Conservation (phyloP, 352 stramenopile species). For the Thalassiosira hispida region DNA sequence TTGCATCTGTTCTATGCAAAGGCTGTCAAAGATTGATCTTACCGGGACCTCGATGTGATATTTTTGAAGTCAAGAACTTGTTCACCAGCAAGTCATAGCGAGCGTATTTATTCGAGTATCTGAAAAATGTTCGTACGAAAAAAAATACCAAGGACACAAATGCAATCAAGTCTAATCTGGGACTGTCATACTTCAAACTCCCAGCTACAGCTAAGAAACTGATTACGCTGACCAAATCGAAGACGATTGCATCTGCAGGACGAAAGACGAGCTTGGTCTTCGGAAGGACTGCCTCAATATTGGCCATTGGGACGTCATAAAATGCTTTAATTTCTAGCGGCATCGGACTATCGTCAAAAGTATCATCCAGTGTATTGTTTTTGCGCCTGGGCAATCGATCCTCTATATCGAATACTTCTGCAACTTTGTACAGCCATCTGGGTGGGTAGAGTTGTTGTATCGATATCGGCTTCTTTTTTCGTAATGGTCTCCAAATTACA, state of each 20-base stretch:
- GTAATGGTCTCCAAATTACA: constrained; percentile 55
- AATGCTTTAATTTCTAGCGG: constrained; percentile 77
- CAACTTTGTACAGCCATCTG: constrained; percentile 67
- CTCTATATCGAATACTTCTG: constrained; percentile 82
- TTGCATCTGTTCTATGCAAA: not conserved
- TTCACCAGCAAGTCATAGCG: constrained; percentile 85
- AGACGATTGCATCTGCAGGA: constrained; percentile 79
- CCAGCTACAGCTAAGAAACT: constrained; percentile 65
- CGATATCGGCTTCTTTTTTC: constrained; percentile 42
- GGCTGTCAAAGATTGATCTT: not conserved
- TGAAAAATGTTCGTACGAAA: constrained; percentile 66
- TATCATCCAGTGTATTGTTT: constrained; percentile 24
- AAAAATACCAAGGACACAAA: constrained; percentile 71
- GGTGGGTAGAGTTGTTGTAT: constrained; percentile 47
- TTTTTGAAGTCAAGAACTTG: constrained; percentile 83
- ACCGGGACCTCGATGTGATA: constrained; percentile 61
- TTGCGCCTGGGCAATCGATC: constrained; percentile 46
- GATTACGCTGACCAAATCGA: constrained; percentile 73
- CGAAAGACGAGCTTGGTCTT: constrained; percentile 82
- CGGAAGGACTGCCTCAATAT: constrained; percentile 76
- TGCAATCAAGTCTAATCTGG: constrained; percentile 75
- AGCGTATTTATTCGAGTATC: constrained; percentile 75
- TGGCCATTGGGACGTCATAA: constrained; percentile 79
- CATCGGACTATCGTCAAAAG: constrained; percentile 11
- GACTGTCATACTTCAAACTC: constrained; percentile 75